Conservation (phyloP, 192 early-diverging fungal genomes). For the Rhizoclosmatium sp. region DNA sequence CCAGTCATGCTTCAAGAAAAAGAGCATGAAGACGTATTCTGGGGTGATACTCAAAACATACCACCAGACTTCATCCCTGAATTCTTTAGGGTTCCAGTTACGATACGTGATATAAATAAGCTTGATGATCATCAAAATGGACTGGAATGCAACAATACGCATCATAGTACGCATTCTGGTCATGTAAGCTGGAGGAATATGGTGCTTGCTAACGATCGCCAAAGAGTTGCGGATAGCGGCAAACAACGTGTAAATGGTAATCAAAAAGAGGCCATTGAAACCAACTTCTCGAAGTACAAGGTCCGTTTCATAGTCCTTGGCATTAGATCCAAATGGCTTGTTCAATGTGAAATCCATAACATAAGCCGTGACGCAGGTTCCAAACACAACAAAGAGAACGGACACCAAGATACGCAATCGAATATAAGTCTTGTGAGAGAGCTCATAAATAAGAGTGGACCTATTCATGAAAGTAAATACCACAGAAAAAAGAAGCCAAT, state of each 20-base stretch:
- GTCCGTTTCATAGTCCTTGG: slow-evolving; percentile 7
- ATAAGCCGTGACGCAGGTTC: neutral
- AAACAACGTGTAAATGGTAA: slow-evolving; percentile 26
- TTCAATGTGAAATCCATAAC: slow-evolving; percentile 31
- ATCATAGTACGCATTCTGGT: slow-evolving; percentile 5
- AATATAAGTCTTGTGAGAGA: neutral
- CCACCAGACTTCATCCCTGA: slow-evolving; percentile 18
- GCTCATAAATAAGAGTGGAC: slow-evolving; percentile 13
- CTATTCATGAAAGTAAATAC: neutral
- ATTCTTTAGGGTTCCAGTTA: slow-evolving; percentile 28
- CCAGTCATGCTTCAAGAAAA: neutral
- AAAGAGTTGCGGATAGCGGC: slow-evolving; percentile 6
- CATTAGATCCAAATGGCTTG: slow-evolving; percentile 22
- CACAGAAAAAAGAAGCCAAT: neutral
- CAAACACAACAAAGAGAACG: slow-evolving; percentile 9
- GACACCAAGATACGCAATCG: neutral
- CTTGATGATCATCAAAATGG: slow-evolving; percentile 27
- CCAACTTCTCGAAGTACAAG: slow-evolving; percentile 21
- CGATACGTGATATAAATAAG: slow-evolving; percentile 24
- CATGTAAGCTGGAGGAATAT: neutral
- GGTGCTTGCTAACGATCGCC: neutral
- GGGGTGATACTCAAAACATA: slow-evolving; percentile 18
- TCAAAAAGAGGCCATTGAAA: slow-evolving; percentile 21
- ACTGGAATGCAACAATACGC: slow-evolving; percentile 12
- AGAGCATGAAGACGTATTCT: slow-evolving; percentile 14